These are phyloP conservation scores for Megacollybia platyphylla DNA, from an alignment of 1,284 basidiomycete genomes.

Conservation along the genomic window DNA sequence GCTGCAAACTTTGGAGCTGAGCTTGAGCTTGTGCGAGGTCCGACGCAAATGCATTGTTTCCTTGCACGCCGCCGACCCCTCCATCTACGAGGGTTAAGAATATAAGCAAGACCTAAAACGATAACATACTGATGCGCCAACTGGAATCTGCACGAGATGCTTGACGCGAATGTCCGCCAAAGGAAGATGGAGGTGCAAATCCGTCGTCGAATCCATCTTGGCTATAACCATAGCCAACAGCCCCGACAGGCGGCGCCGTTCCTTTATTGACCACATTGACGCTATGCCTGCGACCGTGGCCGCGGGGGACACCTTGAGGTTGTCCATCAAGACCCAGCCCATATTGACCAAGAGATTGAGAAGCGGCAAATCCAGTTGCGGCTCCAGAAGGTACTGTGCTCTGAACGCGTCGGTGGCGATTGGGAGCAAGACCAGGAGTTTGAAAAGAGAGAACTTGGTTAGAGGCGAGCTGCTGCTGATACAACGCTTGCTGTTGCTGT, in stretches of 20 bases:
- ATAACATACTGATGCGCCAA: conserved; percentile 74
- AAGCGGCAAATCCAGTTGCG: conserved; percentile 28
- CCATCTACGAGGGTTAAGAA: conserved; percentile 34
- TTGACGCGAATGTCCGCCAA: conserved; percentile 68
- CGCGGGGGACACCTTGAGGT: conserved; percentile 54
- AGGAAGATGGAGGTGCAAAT: conserved; percentile 39
- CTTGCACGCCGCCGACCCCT: conserved; percentile 58
- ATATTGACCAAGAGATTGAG: conserved; percentile 61
- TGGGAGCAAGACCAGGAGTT: conserved; percentile 57
- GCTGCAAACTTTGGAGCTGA: conserved; percentile 91
- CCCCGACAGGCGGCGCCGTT: conserved; percentile 31
- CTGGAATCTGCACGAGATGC: conserved; percentile 68
- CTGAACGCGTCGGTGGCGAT: conserved; percentile 81
- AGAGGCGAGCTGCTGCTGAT: conserved; percentile 76
- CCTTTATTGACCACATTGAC: conserved; percentile 84
- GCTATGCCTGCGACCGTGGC: conserved; percentile 88
- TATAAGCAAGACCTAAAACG: neutral
- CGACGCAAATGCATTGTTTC: conserved; percentile 51
- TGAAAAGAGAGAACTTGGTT: conserved; percentile 63
- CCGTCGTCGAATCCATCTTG: conserved; percentile 70
- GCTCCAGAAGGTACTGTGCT: conserved; percentile 58
- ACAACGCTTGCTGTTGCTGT: conserved; percentile 78
- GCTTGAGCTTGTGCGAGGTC: conserved; percentile 93
- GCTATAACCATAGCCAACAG: conserved; percentile 36
- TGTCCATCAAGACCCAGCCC: conserved; percentile 52